phyloP scores from a whole-genome alignment of 2,329 filamentous ascomycete genomes.

The Zasmidium cellare region DNA sequence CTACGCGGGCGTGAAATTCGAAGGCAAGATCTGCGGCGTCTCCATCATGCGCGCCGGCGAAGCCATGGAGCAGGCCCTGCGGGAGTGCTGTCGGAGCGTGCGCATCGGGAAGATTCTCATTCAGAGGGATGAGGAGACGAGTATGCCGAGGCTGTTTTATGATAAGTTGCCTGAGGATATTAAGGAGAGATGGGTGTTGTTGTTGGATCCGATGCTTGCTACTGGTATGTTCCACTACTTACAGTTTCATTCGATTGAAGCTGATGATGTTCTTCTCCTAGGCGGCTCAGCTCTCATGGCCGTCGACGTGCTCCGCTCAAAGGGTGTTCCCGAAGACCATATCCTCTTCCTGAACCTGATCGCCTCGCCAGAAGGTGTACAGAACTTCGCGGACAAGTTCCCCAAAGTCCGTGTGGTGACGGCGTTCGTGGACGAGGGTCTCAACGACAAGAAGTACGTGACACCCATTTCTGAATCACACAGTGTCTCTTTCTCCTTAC shows the following conservation, averaged over 20 bases:
- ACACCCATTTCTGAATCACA: neutral
- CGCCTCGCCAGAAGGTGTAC: slow-evolving; percentile 90
- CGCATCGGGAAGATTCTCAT: slow-evolving; percentile 98
- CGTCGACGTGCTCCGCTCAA: slow-evolving; percentile 84
- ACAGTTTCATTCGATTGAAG: neutral
- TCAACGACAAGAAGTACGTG: slow-evolving; percentile 93
- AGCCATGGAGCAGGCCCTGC: slow-evolving; percentile 95
- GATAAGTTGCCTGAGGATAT: slow-evolving; percentile 97
- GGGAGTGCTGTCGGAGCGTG: slow-evolving; percentile 96
- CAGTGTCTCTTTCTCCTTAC: neutral
- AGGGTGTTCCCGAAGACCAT: slow-evolving; percentile 89
- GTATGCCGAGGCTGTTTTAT: slow-evolving; percentile 90
- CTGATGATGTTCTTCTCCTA: slow-evolving; percentile 37
- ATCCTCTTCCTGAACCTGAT: slow-evolving; percentile 97
- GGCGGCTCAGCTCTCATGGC: slow-evolving; percentile 97
- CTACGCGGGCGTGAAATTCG: slow-evolving; percentile 90
- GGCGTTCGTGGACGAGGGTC: slow-evolving; percentile 92
- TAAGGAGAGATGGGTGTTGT: slow-evolving; percentile 83
- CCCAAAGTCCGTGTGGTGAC: slow-evolving; percentile 90
- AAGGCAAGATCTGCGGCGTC: slow-evolving; percentile 97
- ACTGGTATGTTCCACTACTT: slow-evolving; percentile 65
- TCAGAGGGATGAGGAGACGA: slow-evolving; percentile 93
- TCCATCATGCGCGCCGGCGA: slow-evolving; percentile 98
- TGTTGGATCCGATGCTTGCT: slow-evolving; percentile 98
- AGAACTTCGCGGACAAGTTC: slow-evolving; percentile 84